phyloP scores from a whole-genome alignment of 2,329 filamentous ascomycete genomes.

The Curvularia verruculosa region DNA sequence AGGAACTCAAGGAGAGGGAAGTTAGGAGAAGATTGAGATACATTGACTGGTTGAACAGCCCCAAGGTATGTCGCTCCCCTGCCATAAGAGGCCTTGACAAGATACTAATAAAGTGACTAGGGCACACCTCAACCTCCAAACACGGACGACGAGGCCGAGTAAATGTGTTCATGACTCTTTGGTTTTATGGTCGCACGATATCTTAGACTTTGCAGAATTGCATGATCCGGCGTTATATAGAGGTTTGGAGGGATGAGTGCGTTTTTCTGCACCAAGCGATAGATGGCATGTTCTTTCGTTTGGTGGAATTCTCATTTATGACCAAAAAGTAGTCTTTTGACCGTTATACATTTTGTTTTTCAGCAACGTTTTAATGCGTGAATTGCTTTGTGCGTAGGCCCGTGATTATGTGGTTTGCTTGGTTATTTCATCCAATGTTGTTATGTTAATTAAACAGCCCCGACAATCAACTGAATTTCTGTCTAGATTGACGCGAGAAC shows the following conservation, averaged over 20 bases:
- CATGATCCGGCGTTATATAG: conserved; percentile 32
- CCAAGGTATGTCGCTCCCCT: conserved; percentile 50
- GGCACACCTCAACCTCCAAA: conserved; percentile 50
- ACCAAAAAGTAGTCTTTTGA: conserved; percentile 21
- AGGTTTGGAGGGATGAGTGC: conserved; percentile 14
- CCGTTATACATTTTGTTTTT: background rate
- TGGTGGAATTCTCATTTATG: conserved; percentile 15
- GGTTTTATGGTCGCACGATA: conserved; percentile 15
- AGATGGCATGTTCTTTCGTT: conserved; percentile 14
- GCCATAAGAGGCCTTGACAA: background rate
- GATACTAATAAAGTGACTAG: conserved; percentile 35
- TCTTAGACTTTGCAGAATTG: conserved; percentile 24
- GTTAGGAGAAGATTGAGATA: conserved; percentile 85
- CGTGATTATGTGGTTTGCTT: background rate
- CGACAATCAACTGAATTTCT: background rate
- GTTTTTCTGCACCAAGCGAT: conserved; percentile 15
- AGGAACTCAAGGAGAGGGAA: conserved; percentile 93
- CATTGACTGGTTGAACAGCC: conserved; percentile 77
- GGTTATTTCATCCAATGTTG: background rate
- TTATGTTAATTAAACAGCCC: background rate
- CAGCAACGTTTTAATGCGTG: background rate
- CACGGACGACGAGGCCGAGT: conserved; percentile 50
- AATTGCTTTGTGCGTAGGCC: background rate
- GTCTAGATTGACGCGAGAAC: background rate
- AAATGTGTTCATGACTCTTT: conserved; percentile 21